These are phyloP conservation scores for Lodderomyces elongisporus DNA, from an alignment of 1,139 yeast genomes.

Conservation along the genomic window DNA sequence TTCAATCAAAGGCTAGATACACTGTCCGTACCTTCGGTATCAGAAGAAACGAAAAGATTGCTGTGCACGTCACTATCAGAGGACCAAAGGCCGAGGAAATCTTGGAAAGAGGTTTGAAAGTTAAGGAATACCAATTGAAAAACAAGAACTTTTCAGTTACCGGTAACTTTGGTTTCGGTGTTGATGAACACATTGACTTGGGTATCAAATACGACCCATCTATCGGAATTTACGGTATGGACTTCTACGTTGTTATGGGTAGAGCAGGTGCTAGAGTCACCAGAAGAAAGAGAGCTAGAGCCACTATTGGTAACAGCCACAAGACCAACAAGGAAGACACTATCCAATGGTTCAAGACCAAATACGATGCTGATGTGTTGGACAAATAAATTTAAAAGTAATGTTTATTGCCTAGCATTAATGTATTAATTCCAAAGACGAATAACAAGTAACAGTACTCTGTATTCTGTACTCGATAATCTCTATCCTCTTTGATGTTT, in stretches of 20 bases:
- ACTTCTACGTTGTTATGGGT: conserved; percentile 98
- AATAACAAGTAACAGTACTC: too few species aligned
- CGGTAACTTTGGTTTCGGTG: conserved; percentile 99
- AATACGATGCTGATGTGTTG: conserved; percentile 98
- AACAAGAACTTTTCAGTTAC: conserved; percentile 94
- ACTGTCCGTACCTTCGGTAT: conserved; percentile 99
- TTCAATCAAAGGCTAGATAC: conserved; percentile 99
- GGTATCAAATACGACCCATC: conserved; percentile 99
- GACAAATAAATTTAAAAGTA: conserved; percentile 50
- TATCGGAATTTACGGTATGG: conserved; percentile 99
- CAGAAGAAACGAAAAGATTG: conserved; percentile 99
- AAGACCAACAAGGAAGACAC: conserved; percentile 90
- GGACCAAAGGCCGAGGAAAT: conserved; percentile 99
- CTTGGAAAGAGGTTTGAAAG: conserved; percentile 99
- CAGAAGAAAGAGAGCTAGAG: conserved; percentile 96
- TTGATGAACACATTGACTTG: conserved; percentile 98
- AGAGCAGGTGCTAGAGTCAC: conserved; percentile 99
- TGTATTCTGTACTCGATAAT: too few species aligned
- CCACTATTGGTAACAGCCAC: conserved; percentile 90
- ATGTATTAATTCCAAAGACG: too few species aligned
- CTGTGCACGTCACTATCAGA: conserved; percentile 99
- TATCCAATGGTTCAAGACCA: conserved; percentile 98
- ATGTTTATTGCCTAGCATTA: background rate
- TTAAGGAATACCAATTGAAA: conserved; percentile 97
- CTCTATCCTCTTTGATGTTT: too few species aligned